Evolutionary conservation across 805 yeast species (phyloP), one percentile per base, ranked within the genome.

Genomic region (Candida caryicola): DNA sequence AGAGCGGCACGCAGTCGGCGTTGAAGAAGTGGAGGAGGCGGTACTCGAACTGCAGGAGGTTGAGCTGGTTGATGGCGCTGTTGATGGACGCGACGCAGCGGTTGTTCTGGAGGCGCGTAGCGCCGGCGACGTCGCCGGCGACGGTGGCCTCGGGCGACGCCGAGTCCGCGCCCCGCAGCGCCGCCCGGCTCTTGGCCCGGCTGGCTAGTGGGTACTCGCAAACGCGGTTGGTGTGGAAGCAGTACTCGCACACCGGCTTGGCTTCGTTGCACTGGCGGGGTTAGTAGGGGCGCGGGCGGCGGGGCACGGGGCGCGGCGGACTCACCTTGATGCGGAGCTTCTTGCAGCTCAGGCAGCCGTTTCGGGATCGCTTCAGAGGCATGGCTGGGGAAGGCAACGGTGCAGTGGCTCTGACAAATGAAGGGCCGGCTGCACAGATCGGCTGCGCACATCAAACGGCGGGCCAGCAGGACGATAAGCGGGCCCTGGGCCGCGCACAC

Each of bases 221-320:
- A 2, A 36, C 34, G 3, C 64, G 41, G 13, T 46, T 43, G 3
- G 65, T 58, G 38, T 60, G 59, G 3, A 26, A 26, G 27, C 69
- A 63, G 41, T 63, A 63, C 29, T 63, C 68, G 43, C 69, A 63
- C 7, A 35, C 23, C 3, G 69, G 69, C 37, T 46, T 51, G 8
- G 42, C 52, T 33, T 61, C 68, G 35, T 59, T 46, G 35, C 69
- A 63, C 66, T 62, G 29, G 4, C 14, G n/a, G 5, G 23, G 52
- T 49, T 50, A 49, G 53, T 45, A 45, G 4, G 30, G 26, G 5
- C 13, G 6, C 8, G 19, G 5, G 14, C 4, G 15, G n/a, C 17
- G 18, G 13, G 6, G 4, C 29, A 18, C 1, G 19, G 15, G 13
- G 16, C 15, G 0, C 14, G 13, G 14, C 17, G n/a, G 9, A 51